A percentile compares a stretch with the other conserved stretches of the same genome.
Conservation (phyloP, 805 yeast genomes). For the Kazachstania taianensis region DNA sequence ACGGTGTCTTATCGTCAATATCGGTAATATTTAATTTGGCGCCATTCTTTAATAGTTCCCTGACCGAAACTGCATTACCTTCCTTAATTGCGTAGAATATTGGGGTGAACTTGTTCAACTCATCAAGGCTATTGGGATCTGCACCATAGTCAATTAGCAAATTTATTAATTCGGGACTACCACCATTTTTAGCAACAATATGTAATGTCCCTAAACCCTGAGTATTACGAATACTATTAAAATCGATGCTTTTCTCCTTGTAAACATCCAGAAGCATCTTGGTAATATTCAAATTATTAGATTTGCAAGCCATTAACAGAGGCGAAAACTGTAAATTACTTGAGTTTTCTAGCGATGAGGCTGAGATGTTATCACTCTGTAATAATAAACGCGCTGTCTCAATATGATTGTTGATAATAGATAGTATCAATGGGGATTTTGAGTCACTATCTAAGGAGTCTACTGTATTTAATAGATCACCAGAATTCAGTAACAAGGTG, state of each 20-base stretch:
- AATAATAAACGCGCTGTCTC: constrained; percentile 36
- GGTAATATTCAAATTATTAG: constrained; percentile 65
- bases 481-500: constrained; percentile 28
- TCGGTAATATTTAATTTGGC: constrained; percentile 64
- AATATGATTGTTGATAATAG: constrained; percentile 61
- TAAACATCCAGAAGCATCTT: constrained; percentile 42
- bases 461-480: constrained; percentile 18
- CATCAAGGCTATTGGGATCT: constrained; percentile 68
- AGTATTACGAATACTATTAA: constrained; percentile 43
- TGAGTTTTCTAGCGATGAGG: background rate
- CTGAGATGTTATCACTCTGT: constrained; percentile 11
- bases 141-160: constrained; percentile 63
- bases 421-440: constrained; percentile 71
- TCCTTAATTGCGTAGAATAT: constrained; percentile 82
- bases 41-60: constrained; percentile 58
- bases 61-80: constrained; percentile 65
- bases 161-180: constrained; percentile 53
- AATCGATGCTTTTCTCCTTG: constrained; percentile 2
- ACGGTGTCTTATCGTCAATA: constrained; percentile 68
- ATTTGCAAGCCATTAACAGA: constrained; percentile 78
- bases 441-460: constrained; percentile 57
- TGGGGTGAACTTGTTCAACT: constrained; percentile 89
- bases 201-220: constrained; percentile 87
- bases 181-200: constrained; percentile 76
- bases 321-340: constrained; percentile 41